Evolutionary conservation across 208 protist species (phyloP).

Genomic region (Porcisia deanei): DNA sequence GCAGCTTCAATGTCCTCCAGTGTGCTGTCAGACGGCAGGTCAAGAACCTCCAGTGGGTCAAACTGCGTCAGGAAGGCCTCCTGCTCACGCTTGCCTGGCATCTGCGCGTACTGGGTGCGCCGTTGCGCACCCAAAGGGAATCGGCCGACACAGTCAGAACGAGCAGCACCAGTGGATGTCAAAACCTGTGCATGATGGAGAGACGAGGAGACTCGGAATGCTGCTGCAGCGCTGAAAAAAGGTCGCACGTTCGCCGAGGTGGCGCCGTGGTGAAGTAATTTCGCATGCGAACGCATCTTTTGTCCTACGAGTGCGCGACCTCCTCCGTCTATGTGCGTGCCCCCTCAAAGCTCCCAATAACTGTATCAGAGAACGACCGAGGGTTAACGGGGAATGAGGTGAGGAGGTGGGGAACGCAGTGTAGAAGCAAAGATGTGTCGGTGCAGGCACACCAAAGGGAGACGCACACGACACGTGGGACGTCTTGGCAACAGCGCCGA

Average conservation of each 20-base stretch:
- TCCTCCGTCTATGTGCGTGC: not conserved
- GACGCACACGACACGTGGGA: not conserved
- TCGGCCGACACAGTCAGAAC: not conserved
- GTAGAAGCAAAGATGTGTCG: not conserved
- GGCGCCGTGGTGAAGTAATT: conserved; percentile 3
- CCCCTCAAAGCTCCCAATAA: not conserved
- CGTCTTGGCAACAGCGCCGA: not conserved
- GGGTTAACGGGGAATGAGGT: no score
- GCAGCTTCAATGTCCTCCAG: conserved; percentile 79
- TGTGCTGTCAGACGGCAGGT: conserved; percentile 59
- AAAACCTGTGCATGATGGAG: conserved; percentile 13
- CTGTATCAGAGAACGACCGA: not conserved
- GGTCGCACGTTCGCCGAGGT: conserved; percentile 2
- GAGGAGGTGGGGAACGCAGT: not conserved
- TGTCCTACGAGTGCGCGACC: not conserved
- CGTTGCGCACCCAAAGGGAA: conserved; percentile 32
- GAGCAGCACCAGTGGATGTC: not conserved
- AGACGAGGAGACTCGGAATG: conserved; percentile 11
- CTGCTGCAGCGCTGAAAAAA: conserved; percentile 4
- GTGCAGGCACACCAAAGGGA: not conserved
- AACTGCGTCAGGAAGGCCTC: conserved; percentile 87
- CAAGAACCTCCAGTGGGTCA: conserved; percentile 79
- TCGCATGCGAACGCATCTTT: conserved; percentile 10
- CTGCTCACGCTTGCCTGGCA: conserved; percentile 78
- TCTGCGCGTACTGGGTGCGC: conserved; percentile 79